Evolutionary conservation across 345 rosid genomes (phyloP), one percentile per base, ranked within the genome.

Genomic region (Balakata baccata): DNA sequence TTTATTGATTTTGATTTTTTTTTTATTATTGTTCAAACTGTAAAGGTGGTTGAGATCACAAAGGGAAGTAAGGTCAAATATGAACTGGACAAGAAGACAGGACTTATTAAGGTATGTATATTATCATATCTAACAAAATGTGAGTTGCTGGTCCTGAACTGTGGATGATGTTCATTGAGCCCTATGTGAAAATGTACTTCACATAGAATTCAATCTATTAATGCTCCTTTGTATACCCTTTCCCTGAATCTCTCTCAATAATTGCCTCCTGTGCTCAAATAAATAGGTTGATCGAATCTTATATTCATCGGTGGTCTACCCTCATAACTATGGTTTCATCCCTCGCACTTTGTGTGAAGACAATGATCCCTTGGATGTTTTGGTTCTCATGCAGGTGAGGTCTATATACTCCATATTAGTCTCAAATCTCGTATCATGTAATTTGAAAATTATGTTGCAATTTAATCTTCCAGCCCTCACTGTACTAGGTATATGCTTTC

Each of bases 1-100:
- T 51, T 34, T 14, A 70, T 66, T 14, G 14, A 49, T 20, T 61
- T 69, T 43, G 72, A 50, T 22, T 72, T 43, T 43, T 43, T 43
- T 43, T 7, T 43, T 43, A 1, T 5, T 43, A 43, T 43, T 9
- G 34, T 11, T 10, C 11, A 38, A 67, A 64, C 47, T 59, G 63
- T 69, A 59, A 81, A 93, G 98, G 98, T 94, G 68, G 93, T 94
- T 75, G 98, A 92, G 93, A 94, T 94, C 72, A 79, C 98, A 49
- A 94, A 94, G 64, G 98, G 98, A 80, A 92, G 97, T 67, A 94
- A 94, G 87, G 98, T 94, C 71, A 94, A 94, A 84, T 92, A 94
- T 80, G 98, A 94, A 79, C 90, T 94, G 17, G 98, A 94, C 86
- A 94, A 94, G 86, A 94, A 89, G 85, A 92, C 97, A 0, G 98